Evolutionary conservation across 2,329 filamentous ascomycete species (phyloP).

Genomic region (Xylariaceae sp.): DNA sequence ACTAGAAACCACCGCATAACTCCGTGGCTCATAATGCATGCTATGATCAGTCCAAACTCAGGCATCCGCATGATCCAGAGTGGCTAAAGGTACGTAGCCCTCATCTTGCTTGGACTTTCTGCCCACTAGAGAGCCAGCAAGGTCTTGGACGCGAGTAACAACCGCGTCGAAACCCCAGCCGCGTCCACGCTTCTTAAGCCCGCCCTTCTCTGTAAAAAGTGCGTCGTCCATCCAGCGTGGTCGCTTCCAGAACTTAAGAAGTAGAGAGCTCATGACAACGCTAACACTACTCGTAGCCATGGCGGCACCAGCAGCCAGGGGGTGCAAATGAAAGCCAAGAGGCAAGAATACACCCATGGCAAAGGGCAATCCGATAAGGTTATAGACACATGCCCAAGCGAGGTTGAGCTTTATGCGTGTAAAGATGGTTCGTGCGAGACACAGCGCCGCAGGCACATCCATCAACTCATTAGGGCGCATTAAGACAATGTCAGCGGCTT

Average conservation of each 20-base stretch:
- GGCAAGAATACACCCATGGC: constrained; percentile 97
- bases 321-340: constrained; percentile 84
- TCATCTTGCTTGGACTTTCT: constrained; percentile 49
- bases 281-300: constrained; percentile 93
- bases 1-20: not conserved
- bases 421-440: constrained; percentile 86
- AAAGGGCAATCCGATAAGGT: constrained; percentile 87
- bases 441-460: constrained; percentile 85
- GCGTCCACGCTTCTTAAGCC: constrained; percentile 49
- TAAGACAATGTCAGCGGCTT: constrained; percentile 93
- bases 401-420: constrained; percentile 92
- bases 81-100: constrained; percentile 65
- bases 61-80: constrained; percentile 49
- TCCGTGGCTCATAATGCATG: constrained; percentile 6
- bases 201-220: constrained; percentile 63
- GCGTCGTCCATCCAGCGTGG: constrained; percentile 86
- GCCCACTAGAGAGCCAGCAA: constrained; percentile 45
- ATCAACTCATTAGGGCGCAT: constrained; percentile 93
- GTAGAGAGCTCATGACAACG: constrained; percentile 82
- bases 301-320: constrained; percentile 91
- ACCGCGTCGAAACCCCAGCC: constrained; percentile 50
- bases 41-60: constrained; percentile 19
- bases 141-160: constrained; percentile 50
- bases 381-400: constrained; percentile 92
- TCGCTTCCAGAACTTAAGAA: constrained; percentile 85